phyloP scores from a whole-genome alignment of 1,139 yeast genomes.

The Diutina neorugosa region DNA sequence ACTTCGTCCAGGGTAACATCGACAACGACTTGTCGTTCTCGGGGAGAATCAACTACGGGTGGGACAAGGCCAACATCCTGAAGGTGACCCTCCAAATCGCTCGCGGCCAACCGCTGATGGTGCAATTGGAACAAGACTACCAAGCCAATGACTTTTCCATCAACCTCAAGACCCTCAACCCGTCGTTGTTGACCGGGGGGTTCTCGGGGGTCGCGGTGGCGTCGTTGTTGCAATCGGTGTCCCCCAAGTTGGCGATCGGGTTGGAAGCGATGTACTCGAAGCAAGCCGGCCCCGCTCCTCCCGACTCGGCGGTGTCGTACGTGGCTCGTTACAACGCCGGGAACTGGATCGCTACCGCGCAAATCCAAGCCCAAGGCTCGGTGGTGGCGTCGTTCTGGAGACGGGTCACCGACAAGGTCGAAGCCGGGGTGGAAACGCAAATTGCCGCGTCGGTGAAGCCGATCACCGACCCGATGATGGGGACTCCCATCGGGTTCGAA shows the following conservation, averaged over 20 bases:
- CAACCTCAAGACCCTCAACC: slow-evolving; percentile 86
- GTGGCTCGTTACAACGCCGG: slow-evolving; percentile 83
- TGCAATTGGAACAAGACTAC: slow-evolving; percentile 93
- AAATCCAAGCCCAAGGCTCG: slow-evolving; percentile 88
- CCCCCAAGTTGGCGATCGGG: slow-evolving; percentile 80
- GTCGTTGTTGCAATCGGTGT: slow-evolving; percentile 78
- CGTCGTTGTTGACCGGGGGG: slow-evolving; percentile 61
- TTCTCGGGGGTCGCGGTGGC: slow-evolving; percentile 75
- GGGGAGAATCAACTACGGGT: slow-evolving; percentile 87
- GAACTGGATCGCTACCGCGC: slow-evolving; percentile 91
- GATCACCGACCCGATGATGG: slow-evolving; percentile 69
- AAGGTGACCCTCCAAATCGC: slow-evolving; percentile 86
- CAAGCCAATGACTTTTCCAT: slow-evolving; percentile 81
- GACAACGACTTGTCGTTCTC: slow-evolving; percentile 79
- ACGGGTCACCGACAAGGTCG: slow-evolving; percentile 82
- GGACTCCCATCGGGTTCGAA: slow-evolving; percentile 68
- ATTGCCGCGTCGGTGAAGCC: slow-evolving; percentile 71
- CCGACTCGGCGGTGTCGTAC: slow-evolving; percentile 86
- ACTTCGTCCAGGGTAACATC: slow-evolving; percentile 82
- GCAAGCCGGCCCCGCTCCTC: slow-evolving; percentile 64
- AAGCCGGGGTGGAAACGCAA: slow-evolving; percentile 93
- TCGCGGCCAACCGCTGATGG: slow-evolving; percentile 84
- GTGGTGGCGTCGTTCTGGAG: slow-evolving; percentile 88
- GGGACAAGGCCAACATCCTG: slow-evolving; percentile 71
- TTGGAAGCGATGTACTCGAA: slow-evolving; percentile 85